These are phyloP conservation scores for Piloderma croceum DNA, from an alignment of 768 basidiomycete genomes.

Conservation along the genomic window DNA sequence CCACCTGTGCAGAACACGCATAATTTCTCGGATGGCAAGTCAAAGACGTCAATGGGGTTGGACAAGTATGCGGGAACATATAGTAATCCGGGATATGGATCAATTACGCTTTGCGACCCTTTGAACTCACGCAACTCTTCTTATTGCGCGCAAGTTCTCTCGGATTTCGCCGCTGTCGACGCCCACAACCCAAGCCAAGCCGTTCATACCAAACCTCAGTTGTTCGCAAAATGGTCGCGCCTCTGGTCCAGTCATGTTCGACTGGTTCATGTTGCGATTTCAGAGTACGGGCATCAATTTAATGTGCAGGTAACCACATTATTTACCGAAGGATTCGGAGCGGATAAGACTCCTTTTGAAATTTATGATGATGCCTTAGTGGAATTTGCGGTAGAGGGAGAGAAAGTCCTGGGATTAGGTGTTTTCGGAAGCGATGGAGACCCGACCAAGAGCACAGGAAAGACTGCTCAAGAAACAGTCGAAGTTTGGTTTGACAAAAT, in stretches of 20 bases:
- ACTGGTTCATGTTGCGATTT: conserved; percentile 15
- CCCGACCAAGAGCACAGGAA: conserved; percentile 15
- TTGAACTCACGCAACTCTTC: conserved; percentile 1
- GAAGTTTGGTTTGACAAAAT: conserved; percentile 27
- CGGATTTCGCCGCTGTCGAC: not conserved
- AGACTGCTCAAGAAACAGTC: conserved; percentile 18
- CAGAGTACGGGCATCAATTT: conserved; percentile 14
- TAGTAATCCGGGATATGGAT: conserved; percentile 31
- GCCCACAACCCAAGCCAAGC: not conserved
- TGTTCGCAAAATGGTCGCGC: conserved; percentile 29
- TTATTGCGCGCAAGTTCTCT: not conserved
- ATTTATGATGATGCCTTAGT: conserved; percentile 6
- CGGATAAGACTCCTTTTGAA: conserved; percentile 30
- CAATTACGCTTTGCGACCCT: conserved; percentile 32
- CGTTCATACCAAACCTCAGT: conserved; percentile 8
- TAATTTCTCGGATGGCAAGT: too few relatives aligned
- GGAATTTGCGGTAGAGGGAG: conserved; percentile 23
- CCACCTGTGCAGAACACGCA: too few relatives aligned
- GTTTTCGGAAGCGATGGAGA: conserved; percentile 12
- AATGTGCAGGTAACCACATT: conserved; percentile 17
- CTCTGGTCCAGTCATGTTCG: conserved; percentile 34
- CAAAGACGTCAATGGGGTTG: conserved; percentile 10
- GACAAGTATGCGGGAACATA: conserved; percentile 33
- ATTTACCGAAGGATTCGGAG: conserved; percentile 35
- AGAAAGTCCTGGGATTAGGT: conserved; percentile 26